Evolutionary conservation across 2,329 filamentous ascomycete genomes (phyloP).

Genomic region (Exserohilum turcica): DNA sequence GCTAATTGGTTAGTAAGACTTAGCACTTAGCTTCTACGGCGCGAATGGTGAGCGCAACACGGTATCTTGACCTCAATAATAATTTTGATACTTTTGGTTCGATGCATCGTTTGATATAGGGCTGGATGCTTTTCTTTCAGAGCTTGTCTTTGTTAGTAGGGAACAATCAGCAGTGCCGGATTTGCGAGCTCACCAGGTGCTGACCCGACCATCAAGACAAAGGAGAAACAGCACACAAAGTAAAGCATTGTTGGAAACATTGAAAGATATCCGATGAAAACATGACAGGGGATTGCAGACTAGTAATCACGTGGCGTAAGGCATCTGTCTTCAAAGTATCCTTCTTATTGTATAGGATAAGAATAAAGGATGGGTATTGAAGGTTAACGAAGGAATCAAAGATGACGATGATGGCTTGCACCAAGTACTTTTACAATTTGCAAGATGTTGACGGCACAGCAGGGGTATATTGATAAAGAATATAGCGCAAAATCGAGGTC

Average conservation of each 20-base stretch:
- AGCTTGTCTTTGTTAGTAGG: background rate
- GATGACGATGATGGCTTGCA: too few relatives aligned
- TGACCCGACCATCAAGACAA: background rate
- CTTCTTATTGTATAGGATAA: background rate
- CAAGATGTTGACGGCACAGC: too few relatives aligned
- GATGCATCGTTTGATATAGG: background rate
- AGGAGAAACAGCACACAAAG: background rate
- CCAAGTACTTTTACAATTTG: background rate
- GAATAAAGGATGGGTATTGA: background rate
- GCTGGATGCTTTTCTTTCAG: background rate
- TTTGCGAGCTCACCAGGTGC: background rate
- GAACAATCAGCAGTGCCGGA: constrained; percentile 1
- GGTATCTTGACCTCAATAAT: background rate
- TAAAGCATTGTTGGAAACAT: background rate
- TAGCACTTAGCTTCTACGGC: background rate
- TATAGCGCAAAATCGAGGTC: background rate
- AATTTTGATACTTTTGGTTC: background rate
- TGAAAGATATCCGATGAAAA: too few relatives aligned
- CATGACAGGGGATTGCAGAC: too few relatives aligned
- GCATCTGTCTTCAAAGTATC: background rate
- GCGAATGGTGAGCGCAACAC: background rate
- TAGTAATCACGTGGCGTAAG: background rate
- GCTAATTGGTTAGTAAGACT: background rate
- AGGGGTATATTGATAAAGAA: too few relatives aligned
- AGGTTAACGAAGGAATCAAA: background rate